These are phyloP conservation scores for Pseudogymnoascus sp. DNA, from an alignment of 2,329 filamentous ascomycete genomes.

Conservation along the genomic window DNA sequence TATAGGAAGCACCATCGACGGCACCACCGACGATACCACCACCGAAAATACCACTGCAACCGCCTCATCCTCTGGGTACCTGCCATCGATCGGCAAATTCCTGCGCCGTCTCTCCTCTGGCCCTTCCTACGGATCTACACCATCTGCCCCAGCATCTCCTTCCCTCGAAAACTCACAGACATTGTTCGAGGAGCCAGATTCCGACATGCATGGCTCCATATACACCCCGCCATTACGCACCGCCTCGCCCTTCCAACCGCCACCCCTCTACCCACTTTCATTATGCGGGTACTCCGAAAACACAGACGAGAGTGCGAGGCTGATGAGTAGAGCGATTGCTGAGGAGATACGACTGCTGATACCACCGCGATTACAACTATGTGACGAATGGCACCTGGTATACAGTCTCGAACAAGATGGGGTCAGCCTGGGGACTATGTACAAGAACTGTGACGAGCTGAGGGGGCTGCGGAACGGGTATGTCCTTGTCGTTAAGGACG, in stretches of 20 bases:
- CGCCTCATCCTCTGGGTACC: not conserved
- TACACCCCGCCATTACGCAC: conserved; percentile 39
- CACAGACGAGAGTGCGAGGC: conserved; percentile 50
- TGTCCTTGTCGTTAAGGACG: conserved; percentile 78
- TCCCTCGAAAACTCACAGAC: not conserved
- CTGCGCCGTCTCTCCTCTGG: conserved; percentile 59
- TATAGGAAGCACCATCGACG: not conserved
- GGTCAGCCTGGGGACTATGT: conserved; percentile 77
- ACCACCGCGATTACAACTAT: conserved; percentile 76
- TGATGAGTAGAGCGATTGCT: conserved; percentile 66
- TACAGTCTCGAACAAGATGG: conserved; percentile 93
- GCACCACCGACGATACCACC: not conserved
- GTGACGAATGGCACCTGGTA: conserved; percentile 75
- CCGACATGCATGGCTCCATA: conserved; percentile 6
- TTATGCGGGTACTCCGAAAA: conserved; percentile 57
- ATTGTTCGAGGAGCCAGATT: not conserved
- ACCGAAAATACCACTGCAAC: not conserved
- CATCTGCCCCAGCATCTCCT: not conserved
- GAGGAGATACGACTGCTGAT: conserved; percentile 90
- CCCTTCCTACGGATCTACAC: conserved; percentile 14
- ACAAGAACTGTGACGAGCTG: conserved; percentile 65
- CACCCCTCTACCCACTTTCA: conserved; percentile 73
- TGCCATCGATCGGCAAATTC: conserved; percentile 26
- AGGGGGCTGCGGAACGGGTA: conserved; percentile 70
- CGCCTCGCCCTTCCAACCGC: conserved; percentile 74